Base-by-base conservation (phyloP, 495 filamentous ascomycete genomes). In the Aspergillus sclerotioniger region DNA sequence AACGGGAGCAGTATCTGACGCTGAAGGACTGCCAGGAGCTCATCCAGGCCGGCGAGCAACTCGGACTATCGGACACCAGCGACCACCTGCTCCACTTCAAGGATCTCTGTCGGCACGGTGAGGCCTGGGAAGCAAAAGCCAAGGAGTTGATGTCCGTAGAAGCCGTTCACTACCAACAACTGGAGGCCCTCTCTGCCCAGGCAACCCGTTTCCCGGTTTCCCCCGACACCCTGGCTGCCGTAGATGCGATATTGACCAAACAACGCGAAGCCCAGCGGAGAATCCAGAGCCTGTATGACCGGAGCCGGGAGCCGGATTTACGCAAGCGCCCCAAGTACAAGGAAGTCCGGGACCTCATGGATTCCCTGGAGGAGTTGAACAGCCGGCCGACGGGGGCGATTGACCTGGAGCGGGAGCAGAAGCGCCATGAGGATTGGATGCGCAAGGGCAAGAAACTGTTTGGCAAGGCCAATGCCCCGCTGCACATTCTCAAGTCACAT, bases 371-470 rank as follows among this genome's bases (percentile, higher is more conserved):
- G 59, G 89, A 92, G 53, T 79, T 98, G 10, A 93, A 94, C 59
- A 95, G 91, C 65, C 96, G 96, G 65, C 94, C 94, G 0, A 81
- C 79, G 28, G 94, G 94, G 5, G 95, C 93, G 0, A 80, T 95
- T 46, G 94, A 99, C 69, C 80, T 99, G 20, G 94, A 99, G 67
- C 91, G 90, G 62, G 91, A 97, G 67, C 90, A 96, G 69, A 96
- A 92, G 67, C 87, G 90, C 12, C 94, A 99, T 62, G 94, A 98
- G 64, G 95, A 99, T 69, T 99, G 94, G 94, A 99, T 99, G 94
- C 80, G 94, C 43, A 90, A 92, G 63, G 94, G 94, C 29, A 99
- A 99, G 75, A 98, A 98, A 74, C 76, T 99, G 0, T 99, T 99
- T 63, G 95, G 95, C 37, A 99, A 99, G 73, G 92, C 95, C 3